These are phyloP conservation scores for Pleurotus tuber-regium DNA, from an alignment of 768 basidiomycete species.

Conservation along the genomic window DNA sequence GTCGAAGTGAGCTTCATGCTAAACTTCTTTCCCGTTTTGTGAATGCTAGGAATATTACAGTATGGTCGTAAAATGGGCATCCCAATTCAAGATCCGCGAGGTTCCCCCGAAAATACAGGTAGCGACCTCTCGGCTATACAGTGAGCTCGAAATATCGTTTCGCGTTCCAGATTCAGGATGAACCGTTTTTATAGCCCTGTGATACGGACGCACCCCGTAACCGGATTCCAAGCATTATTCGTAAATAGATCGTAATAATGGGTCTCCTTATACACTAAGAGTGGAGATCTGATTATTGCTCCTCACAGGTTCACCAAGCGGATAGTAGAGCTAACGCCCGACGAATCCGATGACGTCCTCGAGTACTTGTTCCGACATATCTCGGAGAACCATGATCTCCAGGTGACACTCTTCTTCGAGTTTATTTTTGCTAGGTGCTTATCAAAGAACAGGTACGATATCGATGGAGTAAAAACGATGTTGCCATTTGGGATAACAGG, in stretches of 20 bases:
- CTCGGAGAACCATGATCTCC: conserved; percentile 58
- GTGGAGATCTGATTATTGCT: background rate
- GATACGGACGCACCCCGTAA: conserved; percentile 57
- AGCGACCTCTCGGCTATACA: conserved; percentile 47
- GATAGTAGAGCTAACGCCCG: conserved; percentile 49
- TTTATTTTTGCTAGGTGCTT: background rate
- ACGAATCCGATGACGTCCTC: conserved; percentile 51
- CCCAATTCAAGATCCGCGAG: conserved; percentile 39
- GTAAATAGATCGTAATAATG: conserved; percentile 46
- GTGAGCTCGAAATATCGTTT: conserved; percentile 24
- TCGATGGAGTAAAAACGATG: conserved; percentile 48
- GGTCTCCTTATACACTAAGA: background rate
- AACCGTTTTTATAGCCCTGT: conserved; percentile 33
- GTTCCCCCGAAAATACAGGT: conserved; percentile 53
- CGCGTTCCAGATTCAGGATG: no score
- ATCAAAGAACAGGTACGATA: conserved; percentile 36
- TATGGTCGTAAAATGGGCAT: conserved; percentile 27
- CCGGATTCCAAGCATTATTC: conserved; percentile 55
- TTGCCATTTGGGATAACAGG: conserved; percentile 66
- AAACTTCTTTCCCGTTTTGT: no score
- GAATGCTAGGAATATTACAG: no score
- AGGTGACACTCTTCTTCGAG: conserved; percentile 21
- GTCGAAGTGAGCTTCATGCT: conserved; percentile 31
- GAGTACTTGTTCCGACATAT: conserved; percentile 48
- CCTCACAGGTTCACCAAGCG: conserved; percentile 47